Evolutionary conservation across 805 yeast species (phyloP), one percentile per base, ranked within the genome.

Genomic region (Ogataea angusta): DNA sequence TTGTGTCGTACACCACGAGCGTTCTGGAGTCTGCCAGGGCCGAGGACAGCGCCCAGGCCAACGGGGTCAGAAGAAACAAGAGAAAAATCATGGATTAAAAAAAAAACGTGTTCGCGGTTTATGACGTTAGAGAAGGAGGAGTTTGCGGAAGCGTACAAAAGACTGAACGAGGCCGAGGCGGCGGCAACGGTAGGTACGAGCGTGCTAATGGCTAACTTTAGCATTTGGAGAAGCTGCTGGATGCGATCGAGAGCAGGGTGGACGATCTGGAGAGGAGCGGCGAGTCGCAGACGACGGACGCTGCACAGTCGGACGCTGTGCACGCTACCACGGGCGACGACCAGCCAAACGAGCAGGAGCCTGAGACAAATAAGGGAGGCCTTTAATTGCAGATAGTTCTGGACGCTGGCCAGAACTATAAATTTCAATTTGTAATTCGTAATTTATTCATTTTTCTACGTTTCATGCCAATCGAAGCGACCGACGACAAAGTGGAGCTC

Each of bases 111-210:
- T 46, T 40, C 48, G 48, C 42, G 36, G 42, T 28, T 38, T 30
- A 38, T 38, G 42, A 38, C 42, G 16, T 28, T 38, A 22, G 42
- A 38, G 23, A 32, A 51, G 6, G 49, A 54, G 14, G 71, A 68
- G 38, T 60, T 80, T 37, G 76, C 77, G 6, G 78, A 78, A 12
- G 73, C 86, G 0, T 77, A 77, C 57, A 69, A 75, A 50, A 74
- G 80, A 52, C 61, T 85, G 32, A 72, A 72, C 39, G 84, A 82
- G 43, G 93, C 88, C 2, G 93, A 85, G 56, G 57, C 64, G 43
- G 82, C 86, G 1, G 79, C 83, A 2, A 63, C 70, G 3, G 76
- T 66, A 56, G 36, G 71, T 65, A 25, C 10, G 7, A 21, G 5
- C 26, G n/a, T 34, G 19, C 18, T 24, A 24, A 27, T 10, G 19